Evolutionary conservation across 768 basidiomycete genomes (phyloP).

Genomic region (Sarcomyxa edulis): DNA sequence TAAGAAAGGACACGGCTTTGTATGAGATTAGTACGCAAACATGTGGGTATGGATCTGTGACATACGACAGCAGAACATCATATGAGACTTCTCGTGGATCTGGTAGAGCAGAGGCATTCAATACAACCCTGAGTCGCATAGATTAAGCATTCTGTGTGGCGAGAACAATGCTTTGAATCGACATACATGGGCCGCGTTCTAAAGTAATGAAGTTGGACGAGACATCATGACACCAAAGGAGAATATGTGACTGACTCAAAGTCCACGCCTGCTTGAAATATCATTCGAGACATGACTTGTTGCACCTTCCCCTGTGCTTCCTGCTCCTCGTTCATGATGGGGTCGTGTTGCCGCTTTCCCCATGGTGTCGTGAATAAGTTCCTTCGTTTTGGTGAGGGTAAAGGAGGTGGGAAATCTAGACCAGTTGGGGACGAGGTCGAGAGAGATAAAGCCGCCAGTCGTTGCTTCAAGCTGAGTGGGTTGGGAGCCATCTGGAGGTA

Average conservation of each 20-base stretch:
- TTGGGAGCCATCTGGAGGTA: slow-evolving; percentile 25
- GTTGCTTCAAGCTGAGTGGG: slow-evolving; percentile 54
- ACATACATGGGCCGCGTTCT: slow-evolving; percentile 87
- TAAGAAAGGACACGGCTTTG: slow-evolving; percentile 73
- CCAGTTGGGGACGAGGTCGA: slow-evolving; percentile 46
- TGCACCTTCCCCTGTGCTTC: slow-evolving; percentile 43
- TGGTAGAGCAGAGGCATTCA: slow-evolving; percentile 79
- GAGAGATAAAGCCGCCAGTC: slow-evolving; percentile 57
- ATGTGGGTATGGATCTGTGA: slow-evolving; percentile 11
- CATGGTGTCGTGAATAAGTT: slow-evolving; percentile 49
- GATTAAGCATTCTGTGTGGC: slow-evolving; percentile 9
- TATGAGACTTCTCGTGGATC: slow-evolving; percentile 75
- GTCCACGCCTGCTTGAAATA: slow-evolving; percentile 87
- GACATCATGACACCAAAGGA: background rate
- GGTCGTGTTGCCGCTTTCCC: slow-evolving; percentile 32
- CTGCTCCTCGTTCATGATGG: slow-evolving; percentile 17
- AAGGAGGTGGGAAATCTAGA: too few species aligned
- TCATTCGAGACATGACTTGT: slow-evolving; percentile 63
- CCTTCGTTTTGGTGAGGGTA: slow-evolving; percentile 23
- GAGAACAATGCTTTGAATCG: slow-evolving; percentile 1
- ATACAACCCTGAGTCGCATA: slow-evolving; percentile 55
- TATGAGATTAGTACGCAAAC: slow-evolving; percentile 10
- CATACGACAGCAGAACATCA: slow-evolving; percentile 70
- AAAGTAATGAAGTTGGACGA: slow-evolving; percentile 9
- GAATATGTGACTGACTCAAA: slow-evolving; percentile 58